A percentile compares a stretch with the other conserved stretches of the same genome.
These are phyloP conservation scores for Umbelopsis sp. DNA, from an alignment of 192 early-diverging fungal genomes.

Conservation along the genomic window DNA sequence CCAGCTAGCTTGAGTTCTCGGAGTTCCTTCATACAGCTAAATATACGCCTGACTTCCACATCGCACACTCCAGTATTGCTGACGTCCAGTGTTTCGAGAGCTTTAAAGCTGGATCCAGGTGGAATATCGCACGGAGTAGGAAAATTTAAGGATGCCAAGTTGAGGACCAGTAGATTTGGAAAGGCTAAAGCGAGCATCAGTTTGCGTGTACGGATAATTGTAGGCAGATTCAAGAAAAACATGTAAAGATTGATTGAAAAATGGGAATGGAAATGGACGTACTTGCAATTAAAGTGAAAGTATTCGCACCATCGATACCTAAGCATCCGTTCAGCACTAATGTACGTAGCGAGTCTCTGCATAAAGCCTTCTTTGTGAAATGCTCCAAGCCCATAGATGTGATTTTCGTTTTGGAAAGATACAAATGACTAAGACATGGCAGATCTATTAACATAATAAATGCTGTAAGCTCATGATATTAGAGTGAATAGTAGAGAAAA, in stretches of 20 bases:
- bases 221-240: not conserved
- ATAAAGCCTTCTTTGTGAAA: constrained; percentile 26
- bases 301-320: constrained; percentile 26
- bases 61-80: constrained; percentile 23
- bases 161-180: constrained; percentile 12
- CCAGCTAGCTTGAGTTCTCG: constrained; percentile 17
- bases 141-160: constrained; percentile 29
- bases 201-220: not conserved
- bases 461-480: not conserved
- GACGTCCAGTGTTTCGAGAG: constrained; percentile 21
- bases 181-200: constrained; percentile 8
- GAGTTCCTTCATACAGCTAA: not conserved
- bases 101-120: not conserved
- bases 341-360: constrained; percentile 30
- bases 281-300: constrained; percentile 39
- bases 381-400: constrained; percentile 46
- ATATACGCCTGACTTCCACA: constrained; percentile 9
- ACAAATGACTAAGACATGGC: constrained; percentile 24
- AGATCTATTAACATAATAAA: constrained; percentile 18
- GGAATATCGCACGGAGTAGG: constrained; percentile 25
- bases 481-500: not conserved
- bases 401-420: constrained; percentile 57
- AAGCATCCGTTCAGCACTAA: constrained; percentile 42
- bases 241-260: too few species aligned
- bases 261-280: not conserved